Evolutionary conservation across 176 grass and related monocot species (phyloP), one percentile per base, ranked within the genome.

Genomic region (Guadua angustifolia): DNA sequence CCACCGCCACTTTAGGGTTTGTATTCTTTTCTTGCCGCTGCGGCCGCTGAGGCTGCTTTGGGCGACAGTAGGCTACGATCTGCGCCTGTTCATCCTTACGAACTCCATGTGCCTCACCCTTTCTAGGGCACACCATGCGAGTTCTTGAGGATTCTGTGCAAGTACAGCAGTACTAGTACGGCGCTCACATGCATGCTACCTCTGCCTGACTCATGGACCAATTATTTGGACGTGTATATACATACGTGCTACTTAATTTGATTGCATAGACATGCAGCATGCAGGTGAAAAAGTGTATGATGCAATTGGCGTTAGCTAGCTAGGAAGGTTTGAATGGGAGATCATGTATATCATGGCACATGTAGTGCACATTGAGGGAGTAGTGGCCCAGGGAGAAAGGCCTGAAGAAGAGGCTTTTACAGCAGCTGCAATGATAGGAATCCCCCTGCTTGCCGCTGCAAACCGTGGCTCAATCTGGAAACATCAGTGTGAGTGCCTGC

Each of bases 391-490:
- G 26, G 10, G 29, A 15, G n/a, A 73, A 26, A 82, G 49, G 26
- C 78, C 79, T 83, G 84, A 79, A 86, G 84, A 83, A 90, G 79
- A 90, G 84, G 84, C 88, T 86, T 85, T 90, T 86, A 73, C 79
- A 46, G 66, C 71, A 49, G 83, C 66, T 78, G 83, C 79, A 90
- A 86, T 82, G 78, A 86, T 90, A 82, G 21, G 65, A 78, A 81
- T 69, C 39, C 26, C 32, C 39, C 40, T 74, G 12, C 32, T 72
- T 39, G 56, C 83, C 73, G 21, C 88, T 22, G 83, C 64, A 51
- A 82, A 44, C 64, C 79, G 46, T 86, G 88, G 66, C 57, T 90
- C 57, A 45, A 82, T 90, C 78, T 82, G 46, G 36, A 77, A 53
- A 82, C 72, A 82, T 82, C 83, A 86, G 50, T 73, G 79, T 82